Evolutionary conservation across 2,329 filamentous ascomycete genomes (phyloP).

Genomic region (Tolypocladium inflatum): DNA sequence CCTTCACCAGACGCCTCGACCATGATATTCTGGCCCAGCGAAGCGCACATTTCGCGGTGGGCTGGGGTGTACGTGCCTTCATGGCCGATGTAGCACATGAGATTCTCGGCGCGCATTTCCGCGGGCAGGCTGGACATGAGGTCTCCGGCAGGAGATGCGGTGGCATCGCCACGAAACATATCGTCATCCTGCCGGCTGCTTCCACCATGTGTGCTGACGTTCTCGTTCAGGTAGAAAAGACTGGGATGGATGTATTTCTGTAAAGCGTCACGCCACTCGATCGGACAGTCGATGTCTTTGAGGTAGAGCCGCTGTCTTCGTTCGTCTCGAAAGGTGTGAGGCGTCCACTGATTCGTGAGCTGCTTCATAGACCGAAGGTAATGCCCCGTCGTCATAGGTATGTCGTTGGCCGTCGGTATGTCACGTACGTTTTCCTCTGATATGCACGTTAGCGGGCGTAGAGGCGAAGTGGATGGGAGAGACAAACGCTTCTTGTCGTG

Average conservation of each 20-base stretch:
- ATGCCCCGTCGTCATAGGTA: conserved; percentile 80
- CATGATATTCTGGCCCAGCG: conserved; percentile 96
- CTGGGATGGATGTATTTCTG: conserved; percentile 67
- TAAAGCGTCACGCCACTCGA: conserved; percentile 75
- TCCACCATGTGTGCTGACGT: conserved; percentile 36
- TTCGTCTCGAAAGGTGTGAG: conserved; percentile 67
- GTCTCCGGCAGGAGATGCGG: conserved; percentile 69
- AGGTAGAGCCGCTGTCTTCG: conserved; percentile 81
- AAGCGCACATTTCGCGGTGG: conserved; percentile 96
- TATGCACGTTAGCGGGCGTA: conserved; percentile 9
- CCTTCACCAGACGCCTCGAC: conserved; percentile 73
- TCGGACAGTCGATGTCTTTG: conserved; percentile 93
- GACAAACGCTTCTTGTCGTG: conserved; percentile 67
- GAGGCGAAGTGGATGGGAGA: neutral
- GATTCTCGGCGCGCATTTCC: conserved; percentile 85
- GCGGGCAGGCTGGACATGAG: conserved; percentile 86
- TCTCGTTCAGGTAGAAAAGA: conserved; percentile 88
- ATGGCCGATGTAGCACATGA: conserved; percentile 98
- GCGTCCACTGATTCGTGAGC: conserved; percentile 73
- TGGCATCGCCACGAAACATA: conserved; percentile 39
- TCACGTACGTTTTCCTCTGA: conserved; percentile 79
- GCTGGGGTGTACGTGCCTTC: conserved; percentile 95
- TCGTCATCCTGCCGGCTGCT: conserved; percentile 26
- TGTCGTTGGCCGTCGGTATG: conserved; percentile 59
- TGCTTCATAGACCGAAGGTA: conserved; percentile 83